Base-by-base conservation (phyloP, 108 stramenopile genomes). In the Cylindrotheca closterium region DNA sequence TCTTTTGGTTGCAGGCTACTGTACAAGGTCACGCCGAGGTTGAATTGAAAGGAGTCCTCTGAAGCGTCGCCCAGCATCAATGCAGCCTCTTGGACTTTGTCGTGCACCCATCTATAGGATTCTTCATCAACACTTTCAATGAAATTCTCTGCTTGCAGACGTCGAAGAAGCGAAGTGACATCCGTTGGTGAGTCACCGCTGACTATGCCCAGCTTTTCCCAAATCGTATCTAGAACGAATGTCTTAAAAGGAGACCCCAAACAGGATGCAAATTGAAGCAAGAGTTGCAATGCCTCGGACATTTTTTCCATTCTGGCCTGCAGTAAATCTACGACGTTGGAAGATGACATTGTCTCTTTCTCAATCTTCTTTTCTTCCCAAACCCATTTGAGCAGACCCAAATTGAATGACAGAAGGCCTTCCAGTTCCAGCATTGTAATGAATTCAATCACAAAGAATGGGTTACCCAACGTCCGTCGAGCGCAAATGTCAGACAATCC, bases 401-500 rank as follows among this genome's bases (percentile, higher is more conserved):
- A 65, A 33, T 65, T 58, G 30, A 60, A 65, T 0, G 1, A 21
- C 1, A 79, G 64, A 18, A 70, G 26, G 7, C 50, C 18, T 21
- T 42, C 37, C 2, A 49, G 48, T 25, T 22, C 1, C 0, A 79
- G 55, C 29, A 49, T 47, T 1, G 42, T 26, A 22, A 79, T 47
- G 32, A 58, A 79, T 31, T 47, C 45, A 19, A 71, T 59, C 15
- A 73, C 15, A 23, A 68, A 73, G 47, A 70, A 79, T 8, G 73
- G 57, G 60, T 79, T 79, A 12, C 78, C 71, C n/a, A 49, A 21
- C 4, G 78, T 79, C 69, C 73, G 73, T 0, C 23, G 3, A 23
- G 5, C 4, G 21, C 58, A 59, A 59, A 59, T 18, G 7, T 45
- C 5, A 4, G 61, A 47, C 19, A 62, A 30, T 3, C 8, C 30